Conservation (phyloP, 2,329 filamentous ascomycete genomes). For the Ustulina deusta region DNA sequence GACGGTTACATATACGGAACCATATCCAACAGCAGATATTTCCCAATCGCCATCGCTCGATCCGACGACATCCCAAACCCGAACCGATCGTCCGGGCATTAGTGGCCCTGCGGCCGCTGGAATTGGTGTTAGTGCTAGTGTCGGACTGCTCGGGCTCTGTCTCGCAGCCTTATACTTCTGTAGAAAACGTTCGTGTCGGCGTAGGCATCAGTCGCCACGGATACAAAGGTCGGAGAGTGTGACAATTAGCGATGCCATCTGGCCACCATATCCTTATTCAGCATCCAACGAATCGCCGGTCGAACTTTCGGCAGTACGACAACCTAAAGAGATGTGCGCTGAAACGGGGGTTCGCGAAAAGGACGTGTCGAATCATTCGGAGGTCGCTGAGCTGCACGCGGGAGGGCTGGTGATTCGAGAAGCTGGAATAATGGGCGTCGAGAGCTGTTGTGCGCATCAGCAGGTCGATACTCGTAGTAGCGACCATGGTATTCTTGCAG, state of each 20-base stretch:
- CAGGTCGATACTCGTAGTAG: background rate
- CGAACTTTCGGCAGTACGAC: slow-evolving; percentile 21
- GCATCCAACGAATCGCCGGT: slow-evolving; percentile 27
- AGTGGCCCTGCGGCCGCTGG: slow-evolving; percentile 30
- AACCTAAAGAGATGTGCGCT: slow-evolving; percentile 25
- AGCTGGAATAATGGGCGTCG: background rate
- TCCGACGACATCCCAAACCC: background rate
- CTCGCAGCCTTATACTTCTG: slow-evolving; percentile 9
- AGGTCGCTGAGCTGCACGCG: slow-evolving; percentile 1
- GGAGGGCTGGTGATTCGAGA: background rate
- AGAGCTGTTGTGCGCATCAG: background rate
- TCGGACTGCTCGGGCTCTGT: slow-evolving; percentile 26
- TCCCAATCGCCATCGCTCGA: slow-evolving; percentile 3
- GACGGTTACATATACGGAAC: slow-evolving; percentile 22
- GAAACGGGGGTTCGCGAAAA: slow-evolving; percentile 9
- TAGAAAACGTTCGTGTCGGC: slow-evolving; percentile 15
- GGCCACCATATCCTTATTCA: slow-evolving; percentile 27
- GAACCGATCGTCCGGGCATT: slow-evolving; percentile 1
- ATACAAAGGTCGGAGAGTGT: background rate
- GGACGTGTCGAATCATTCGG: slow-evolving; percentile 23
- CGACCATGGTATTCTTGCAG: background rate
- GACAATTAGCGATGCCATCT: background rate
- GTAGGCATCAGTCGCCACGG: background rate
- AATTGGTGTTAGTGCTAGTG: slow-evolving; percentile 19
- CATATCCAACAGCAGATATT: background rate